Conservation (phyloP, 2,329 filamentous ascomycete genomes). For the Iodosphaeria phyllophila region DNA sequence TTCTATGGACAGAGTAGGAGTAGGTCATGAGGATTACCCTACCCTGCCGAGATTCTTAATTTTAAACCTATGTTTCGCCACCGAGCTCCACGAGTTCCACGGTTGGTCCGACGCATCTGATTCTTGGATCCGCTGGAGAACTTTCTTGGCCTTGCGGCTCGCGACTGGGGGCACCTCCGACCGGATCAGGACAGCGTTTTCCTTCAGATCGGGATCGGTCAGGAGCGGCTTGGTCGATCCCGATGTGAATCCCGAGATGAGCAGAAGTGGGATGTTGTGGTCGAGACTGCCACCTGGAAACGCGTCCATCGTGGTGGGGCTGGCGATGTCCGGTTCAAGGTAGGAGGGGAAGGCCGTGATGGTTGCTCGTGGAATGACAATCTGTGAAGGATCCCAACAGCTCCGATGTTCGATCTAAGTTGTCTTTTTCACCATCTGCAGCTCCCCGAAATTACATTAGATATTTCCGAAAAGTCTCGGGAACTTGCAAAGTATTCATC, state of each 20-base stretch:
- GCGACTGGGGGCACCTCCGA: slow-evolving; percentile 54
- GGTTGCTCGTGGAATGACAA: no score
- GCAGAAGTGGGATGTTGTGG: slow-evolving; percentile 71
- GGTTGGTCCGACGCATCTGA: slow-evolving; percentile 45
- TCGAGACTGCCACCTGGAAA: slow-evolving; percentile 65
- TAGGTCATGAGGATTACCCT: slow-evolving; percentile 21
- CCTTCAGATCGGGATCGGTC: slow-evolving; percentile 31
- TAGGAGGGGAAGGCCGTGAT: no score
- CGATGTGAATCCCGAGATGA: slow-evolving; percentile 56
- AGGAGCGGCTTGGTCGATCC: slow-evolving; percentile 20
- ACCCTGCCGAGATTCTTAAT: slow-evolving; percentile 67
- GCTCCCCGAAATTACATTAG: no score
- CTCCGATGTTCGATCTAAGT: no score
- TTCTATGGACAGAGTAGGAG: slow-evolving; percentile 2
- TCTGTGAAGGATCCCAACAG: no score
- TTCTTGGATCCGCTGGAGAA: slow-evolving; percentile 47
- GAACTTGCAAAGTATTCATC: no score
- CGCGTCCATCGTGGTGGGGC: slow-evolving; percentile 56
- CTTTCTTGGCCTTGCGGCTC: slow-evolving; percentile 40
- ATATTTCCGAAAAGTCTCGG: no score
- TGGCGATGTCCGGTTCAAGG: no score
- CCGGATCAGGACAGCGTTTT: slow-evolving; percentile 40
- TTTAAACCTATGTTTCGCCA: slow-evolving; percentile 40
- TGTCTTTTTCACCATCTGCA: no score
- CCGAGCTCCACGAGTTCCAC: slow-evolving; percentile 43